Base-by-base conservation (phyloP, 2,329 filamentous ascomycete genomes). In the Diplodia corticola region DNA sequence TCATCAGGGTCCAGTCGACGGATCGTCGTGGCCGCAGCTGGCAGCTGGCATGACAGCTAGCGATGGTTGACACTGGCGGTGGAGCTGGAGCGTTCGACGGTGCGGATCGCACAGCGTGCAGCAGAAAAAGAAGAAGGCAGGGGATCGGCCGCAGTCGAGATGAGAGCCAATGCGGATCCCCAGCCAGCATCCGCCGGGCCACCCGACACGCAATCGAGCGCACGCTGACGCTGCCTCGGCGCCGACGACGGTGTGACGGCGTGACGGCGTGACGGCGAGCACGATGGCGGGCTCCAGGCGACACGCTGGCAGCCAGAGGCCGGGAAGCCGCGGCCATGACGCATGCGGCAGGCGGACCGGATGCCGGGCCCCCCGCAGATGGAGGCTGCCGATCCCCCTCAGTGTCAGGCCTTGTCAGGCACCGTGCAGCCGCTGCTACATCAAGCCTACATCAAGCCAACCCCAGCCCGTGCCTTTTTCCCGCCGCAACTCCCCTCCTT, bases 1-100 rank as follows among this genome's bases (percentile, higher is more conserved):
- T 63, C 60, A 63, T 63, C 46, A 63, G 59, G 59, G 59, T 63
- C 59, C 59, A 50, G 59, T 7, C 44, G 30, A 26, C 30, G n/a
- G 60, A 63, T 63, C 60, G 60, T 53, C 57, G 37, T 49, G 20
- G 40, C n/a, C 17, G 55, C 20, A 17, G 15, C 22, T 6, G 15
- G 26, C n/a, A n/a, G 28, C 4, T 17, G 24, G 24, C 26, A 60
- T n/a, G 28, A 17, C 40, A 46, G 55, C n/a, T 40, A 48, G 22
- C 13, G 6, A 30, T 46, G 15, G 24, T 20, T 46, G 54, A 30
- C 54, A 59, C 22, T 46, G 13, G 22, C 20, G 15, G 53, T 55
- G 53, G 53, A 24, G 33, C 26, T 35, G 7, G 9, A 15, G 12
- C n/a, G 22, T 15, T 4, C 17, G n/a, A n/a, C n/a, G 17, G 15